Conservation (phyloP, 106 monocot species). For the Vanilla planifolia region DNA sequence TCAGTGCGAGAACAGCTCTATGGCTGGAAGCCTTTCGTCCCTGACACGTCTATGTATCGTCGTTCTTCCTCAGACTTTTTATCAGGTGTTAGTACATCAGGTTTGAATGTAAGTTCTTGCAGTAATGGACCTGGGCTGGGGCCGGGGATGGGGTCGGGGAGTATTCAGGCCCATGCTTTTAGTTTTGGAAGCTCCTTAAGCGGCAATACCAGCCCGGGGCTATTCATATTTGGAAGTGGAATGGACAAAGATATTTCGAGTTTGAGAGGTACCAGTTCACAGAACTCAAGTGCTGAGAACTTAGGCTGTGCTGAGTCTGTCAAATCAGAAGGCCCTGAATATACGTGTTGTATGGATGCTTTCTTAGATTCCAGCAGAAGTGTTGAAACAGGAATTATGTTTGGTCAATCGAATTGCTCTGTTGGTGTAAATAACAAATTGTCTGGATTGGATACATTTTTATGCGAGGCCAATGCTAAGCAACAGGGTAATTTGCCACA, state of each 20-base stretch:
- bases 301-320: background rate
- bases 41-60: background rate
- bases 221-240: slow-evolving; percentile 12
- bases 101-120: slow-evolving; percentile 4
- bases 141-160: no score
- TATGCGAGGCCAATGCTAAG: background rate
- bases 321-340: background rate
- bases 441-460: background rate
- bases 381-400: background rate
- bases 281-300: background rate
- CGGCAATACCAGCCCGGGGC: background rate
- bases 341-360: background rate
- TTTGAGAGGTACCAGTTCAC: background rate
- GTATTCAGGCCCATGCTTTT: background rate
- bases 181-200: background rate
- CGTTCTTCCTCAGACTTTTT: slow-evolving; percentile 8
- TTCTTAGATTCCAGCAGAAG: background rate
- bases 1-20: slow-evolving; percentile 16
- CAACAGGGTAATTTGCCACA: background rate
- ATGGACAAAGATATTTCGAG: background rate
- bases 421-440: slow-evolving; percentile 1
- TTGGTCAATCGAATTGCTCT: background rate
- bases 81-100: slow-evolving; percentile 1
- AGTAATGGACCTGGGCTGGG: no score
- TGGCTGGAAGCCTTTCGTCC: no score